Evolutionary conservation across 1,139 yeast species (phyloP), one percentile per base, ranked within the genome.

Genomic region (Geotrichum macrosporum): DNA sequence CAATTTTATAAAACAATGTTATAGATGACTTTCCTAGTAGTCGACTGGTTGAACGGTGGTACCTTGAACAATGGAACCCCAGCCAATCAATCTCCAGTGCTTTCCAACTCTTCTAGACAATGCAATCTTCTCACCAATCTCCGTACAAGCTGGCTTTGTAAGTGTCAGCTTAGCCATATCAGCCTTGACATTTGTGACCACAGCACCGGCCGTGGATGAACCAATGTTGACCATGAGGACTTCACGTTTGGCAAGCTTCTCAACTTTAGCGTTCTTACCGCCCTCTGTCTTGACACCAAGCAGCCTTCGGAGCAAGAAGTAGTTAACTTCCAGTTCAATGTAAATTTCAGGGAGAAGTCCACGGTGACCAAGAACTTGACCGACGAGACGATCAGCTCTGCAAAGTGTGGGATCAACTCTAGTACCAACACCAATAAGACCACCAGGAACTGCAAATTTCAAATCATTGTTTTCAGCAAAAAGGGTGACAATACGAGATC

Each of bases 21-120:
- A 5, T 31, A 31, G 34, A 12, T 8, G 20, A 13, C 5, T 29
- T 6, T 29, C 38, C 37, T 46, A 49, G 31, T 51, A 59, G 39
- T 52, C 55, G 27, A 56, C 58, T 30, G 63, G 63, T 26, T 53
- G 51, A 36, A 59, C 50, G 26, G 60, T 59, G 43, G 61, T 81
- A 71, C 98, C 98, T 72, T 87, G 88, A 73, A 87, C 86, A 67
- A 94, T 92, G 48, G 96, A 87, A 59, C 98, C 99, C 99, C 99
- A 94, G 62, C 99, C 99, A 73, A 94, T 94, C 69, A 94, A 78
- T 77, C 99, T 94, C 96, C 97, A 94, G 71, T 94, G 99, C 79
- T 89, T 92, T 67, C 92, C 99, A 61, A 94, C 94, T 80, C 98
- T 89, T 78, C 99, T 85, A 38, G 96, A 88, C 64, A 94, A 76